phyloP scores from a whole-genome alignment of 2,329 filamentous ascomycete species.

The Aspergillus sp. region DNA sequence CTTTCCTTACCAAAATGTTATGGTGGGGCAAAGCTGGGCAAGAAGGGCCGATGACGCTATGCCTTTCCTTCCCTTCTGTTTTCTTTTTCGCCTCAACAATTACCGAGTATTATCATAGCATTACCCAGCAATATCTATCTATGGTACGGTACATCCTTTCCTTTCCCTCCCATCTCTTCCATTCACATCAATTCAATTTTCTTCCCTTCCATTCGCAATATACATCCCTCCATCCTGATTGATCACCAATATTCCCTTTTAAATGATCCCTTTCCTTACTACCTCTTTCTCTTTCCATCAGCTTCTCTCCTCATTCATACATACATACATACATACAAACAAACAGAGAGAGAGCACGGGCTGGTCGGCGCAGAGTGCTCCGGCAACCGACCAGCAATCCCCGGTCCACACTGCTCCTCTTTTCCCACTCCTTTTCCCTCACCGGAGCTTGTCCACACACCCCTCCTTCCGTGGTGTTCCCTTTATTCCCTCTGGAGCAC shows the following conservation, averaged over 20 bases:
- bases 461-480: constrained; percentile 1
- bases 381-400: background rate
- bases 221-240: background rate
- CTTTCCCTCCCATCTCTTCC: background rate
- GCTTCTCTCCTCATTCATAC: background rate
- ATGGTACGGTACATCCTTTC: background rate
- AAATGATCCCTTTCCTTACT: background rate
- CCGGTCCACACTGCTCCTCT: constrained; percentile 7
- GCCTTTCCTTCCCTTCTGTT: background rate
- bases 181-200: background rate
- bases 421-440: constrained; percentile 2
- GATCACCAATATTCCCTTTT: background rate
- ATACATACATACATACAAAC: too few species aligned
- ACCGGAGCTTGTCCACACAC: background rate
- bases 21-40: too few species aligned
- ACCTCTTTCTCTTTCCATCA: background rate
- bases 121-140: too few species aligned
- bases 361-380: constrained; percentile 6
- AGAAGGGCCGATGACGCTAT: constrained; percentile 24
- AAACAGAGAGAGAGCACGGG: background rate
- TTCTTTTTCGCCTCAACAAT: background rate
- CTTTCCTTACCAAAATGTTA: too few species aligned
- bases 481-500: background rate
- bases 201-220: background rate
- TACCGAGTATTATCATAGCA: background rate